These are phyloP conservation scores for Acer campestre DNA, from an alignment of 345 rosid genomes.

Conservation along the genomic window DNA sequence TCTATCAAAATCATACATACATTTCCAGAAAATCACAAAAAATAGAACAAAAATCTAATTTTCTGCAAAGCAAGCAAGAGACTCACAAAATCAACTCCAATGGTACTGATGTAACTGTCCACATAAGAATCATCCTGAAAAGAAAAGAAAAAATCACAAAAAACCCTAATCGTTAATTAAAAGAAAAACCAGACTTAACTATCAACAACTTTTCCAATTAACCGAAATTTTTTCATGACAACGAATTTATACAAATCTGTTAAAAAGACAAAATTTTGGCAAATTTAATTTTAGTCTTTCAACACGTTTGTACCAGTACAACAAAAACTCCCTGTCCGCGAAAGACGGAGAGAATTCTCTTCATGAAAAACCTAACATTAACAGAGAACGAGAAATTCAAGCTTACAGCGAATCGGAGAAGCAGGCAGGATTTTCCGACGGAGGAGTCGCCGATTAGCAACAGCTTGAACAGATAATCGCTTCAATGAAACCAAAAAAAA, in stretches of 20 bases:
- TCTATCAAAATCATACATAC: neutral
- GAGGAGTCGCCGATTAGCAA: slow-evolving; percentile 83
- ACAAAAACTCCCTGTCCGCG: no score
- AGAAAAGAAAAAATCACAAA: neutral
- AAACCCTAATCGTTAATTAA: slow-evolving; percentile 3
- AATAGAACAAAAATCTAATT: neutral
- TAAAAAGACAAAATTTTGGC: neutral
- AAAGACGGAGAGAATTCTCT: no score
- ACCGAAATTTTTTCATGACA: neutral
- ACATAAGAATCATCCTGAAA: slow-evolving; percentile 84
- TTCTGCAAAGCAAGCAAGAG: neutral
- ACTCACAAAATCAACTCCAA: slow-evolving; percentile 88
- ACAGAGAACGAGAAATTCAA: slow-evolving; percentile 18
- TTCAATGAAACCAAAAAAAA: slow-evolving; percentile 12
- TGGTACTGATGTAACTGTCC: slow-evolving; percentile 84
- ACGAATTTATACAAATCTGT: neutral
- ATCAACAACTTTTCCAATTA: neutral
- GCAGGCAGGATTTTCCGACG: slow-evolving; percentile 80
- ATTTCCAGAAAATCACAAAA: slow-evolving; percentile 15
- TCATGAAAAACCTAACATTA: neutral
- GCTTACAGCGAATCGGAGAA: slow-evolving; percentile 75
- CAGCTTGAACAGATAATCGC: slow-evolving; percentile 83
- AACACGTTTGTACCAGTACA: no score
- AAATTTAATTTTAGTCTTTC: no score
- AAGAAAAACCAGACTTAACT: neutral